phyloP scores from a whole-genome alignment of 352 stramenopile genomes.

The Globisporangium paroecandrum region DNA sequence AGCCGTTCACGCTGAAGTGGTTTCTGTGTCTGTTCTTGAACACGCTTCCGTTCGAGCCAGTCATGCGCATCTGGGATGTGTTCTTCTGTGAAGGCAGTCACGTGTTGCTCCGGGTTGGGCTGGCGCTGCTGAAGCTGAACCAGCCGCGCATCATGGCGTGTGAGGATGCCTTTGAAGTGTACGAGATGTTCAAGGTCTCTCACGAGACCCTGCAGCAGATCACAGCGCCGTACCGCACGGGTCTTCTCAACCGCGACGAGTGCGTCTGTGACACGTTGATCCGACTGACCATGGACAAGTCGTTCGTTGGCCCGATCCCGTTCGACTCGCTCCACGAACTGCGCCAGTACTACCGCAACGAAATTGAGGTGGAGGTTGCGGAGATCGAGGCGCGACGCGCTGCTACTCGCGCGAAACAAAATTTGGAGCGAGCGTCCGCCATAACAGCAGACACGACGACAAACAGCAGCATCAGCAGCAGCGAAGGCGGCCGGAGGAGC shows the following conservation, averaged over 20 bases:
- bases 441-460: slow-evolving; percentile 11
- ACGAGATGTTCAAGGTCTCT: slow-evolving; percentile 81
- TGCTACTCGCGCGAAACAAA: slow-evolving; percentile 7
- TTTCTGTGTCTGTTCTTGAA: slow-evolving; percentile 93
- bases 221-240: slow-evolving; percentile 51
- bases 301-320: slow-evolving; percentile 69
- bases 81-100: slow-evolving; percentile 90
- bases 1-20: slow-evolving; percentile 91
- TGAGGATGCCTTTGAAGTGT: slow-evolving; percentile 74
- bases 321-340: slow-evolving; percentile 76
- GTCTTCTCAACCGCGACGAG: slow-evolving; percentile 72
- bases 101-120: slow-evolving; percentile 79
- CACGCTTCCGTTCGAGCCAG: slow-evolving; percentile 83
- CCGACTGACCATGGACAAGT: slow-evolving; percentile 76
- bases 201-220: slow-evolving; percentile 55
- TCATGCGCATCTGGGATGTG: slow-evolving; percentile 88
- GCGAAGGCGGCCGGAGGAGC: not conserved
- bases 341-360: slow-evolving; percentile 52
- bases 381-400: slow-evolving; percentile 32
- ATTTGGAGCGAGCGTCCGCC: not conserved
- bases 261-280: slow-evolving; percentile 82
- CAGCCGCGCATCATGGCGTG: slow-evolving; percentile 67
- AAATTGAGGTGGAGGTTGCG: slow-evolving; percentile 56
- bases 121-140: slow-evolving; percentile 84
- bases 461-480: slow-evolving; percentile 16